Base-by-base conservation (phyloP, 768 basidiomycete genomes). In the Gymnopilus junonius region DNA sequence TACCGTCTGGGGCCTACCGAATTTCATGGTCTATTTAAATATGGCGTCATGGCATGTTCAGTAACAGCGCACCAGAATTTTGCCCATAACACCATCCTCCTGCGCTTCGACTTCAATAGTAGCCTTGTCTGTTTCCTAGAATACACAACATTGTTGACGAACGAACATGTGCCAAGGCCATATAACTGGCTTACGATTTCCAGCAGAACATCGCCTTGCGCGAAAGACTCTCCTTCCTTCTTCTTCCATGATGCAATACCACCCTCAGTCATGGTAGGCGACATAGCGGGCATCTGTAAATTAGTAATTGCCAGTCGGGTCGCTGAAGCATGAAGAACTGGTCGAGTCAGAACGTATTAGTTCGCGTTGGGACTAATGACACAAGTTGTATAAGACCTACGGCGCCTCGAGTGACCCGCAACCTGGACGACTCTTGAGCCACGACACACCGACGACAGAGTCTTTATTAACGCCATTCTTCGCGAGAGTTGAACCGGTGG, bases 91-190 rank as follows among this genome's bases (percentile, higher is more conserved):
- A 66, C 97, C 97, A 70, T 99, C 96, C 31, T 98, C 97, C 77
- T 96, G 96, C 14, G 97, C 95, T 78, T 99, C 97, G 7, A 99
- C 97, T 74, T 99, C 97, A 71, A 99, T 97, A 2, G 95, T 96
- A 15, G 97, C 93, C 76, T 94, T 94, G 83, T 95, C 93, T 43
- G 93, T 95, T 83, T 95, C 93, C 93, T 95, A 76, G 61, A 60
- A 42, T 35, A 39, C 53, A 45, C 20, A n/a, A 35, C 31, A 58
- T 17, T 1, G 14, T 29, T 20, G 58, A 27, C 48, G 32, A 51
- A 58, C 42, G 14, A 48, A 56, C 32, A 55, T 58, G 39, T 57
- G 54, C 17, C 25, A 58, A 48, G 35, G 54, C 21, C 35, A 17
- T 48, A 4, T 21, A 53, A 17, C 7, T 15, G n/a, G 78, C 76